phyloP scores from a whole-genome alignment of 2,329 filamentous ascomycete species.

The Trematosphaeria pertusa region DNA sequence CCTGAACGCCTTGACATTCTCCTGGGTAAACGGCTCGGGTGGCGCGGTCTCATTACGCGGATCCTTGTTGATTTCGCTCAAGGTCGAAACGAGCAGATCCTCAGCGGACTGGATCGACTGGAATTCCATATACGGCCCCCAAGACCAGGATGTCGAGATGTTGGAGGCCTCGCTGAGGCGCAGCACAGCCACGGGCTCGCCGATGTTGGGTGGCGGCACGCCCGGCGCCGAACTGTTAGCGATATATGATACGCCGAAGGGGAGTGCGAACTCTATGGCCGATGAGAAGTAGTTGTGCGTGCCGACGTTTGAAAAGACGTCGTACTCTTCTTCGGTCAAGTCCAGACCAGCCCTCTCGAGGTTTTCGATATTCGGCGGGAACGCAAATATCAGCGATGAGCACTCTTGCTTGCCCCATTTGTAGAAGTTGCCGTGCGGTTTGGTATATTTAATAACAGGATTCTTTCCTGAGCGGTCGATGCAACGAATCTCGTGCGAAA shows the following conservation, averaged over 20 bases:
- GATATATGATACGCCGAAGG: slow-evolving; percentile 47
- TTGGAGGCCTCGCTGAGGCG: slow-evolving; percentile 37
- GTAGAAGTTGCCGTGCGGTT: slow-evolving; percentile 35
- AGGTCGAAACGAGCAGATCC: slow-evolving; percentile 35
- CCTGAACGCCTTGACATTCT: slow-evolving; percentile 41
- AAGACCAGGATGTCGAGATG: slow-evolving; percentile 45
- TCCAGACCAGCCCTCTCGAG: slow-evolving; percentile 42
- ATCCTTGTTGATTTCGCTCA: slow-evolving; percentile 46
- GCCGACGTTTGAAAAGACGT: slow-evolving; percentile 40
- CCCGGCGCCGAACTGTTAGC: slow-evolving; percentile 28
- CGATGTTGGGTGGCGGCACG: slow-evolving; percentile 41
- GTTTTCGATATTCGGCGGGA: slow-evolving; percentile 43
- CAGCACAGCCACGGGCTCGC: slow-evolving; percentile 45
- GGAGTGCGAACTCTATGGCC: slow-evolving; percentile 40
- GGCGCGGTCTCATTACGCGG: slow-evolving; percentile 38
- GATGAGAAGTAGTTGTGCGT: slow-evolving; percentile 48
- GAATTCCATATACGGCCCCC: slow-evolving; percentile 43
- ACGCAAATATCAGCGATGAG: slow-evolving; percentile 44
- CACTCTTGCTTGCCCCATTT: slow-evolving; percentile 44
- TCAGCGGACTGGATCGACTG: slow-evolving; percentile 35
- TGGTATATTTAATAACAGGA: slow-evolving; percentile 43
- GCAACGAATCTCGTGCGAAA: slow-evolving; percentile 42
- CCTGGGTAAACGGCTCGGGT: slow-evolving; percentile 23
- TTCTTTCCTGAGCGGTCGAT: slow-evolving; percentile 44
- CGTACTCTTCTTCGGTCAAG: slow-evolving; percentile 40